These are phyloP conservation scores for Acorus calamus DNA, from an alignment of 106 monocot genomes.

Conservation along the genomic window DNA sequence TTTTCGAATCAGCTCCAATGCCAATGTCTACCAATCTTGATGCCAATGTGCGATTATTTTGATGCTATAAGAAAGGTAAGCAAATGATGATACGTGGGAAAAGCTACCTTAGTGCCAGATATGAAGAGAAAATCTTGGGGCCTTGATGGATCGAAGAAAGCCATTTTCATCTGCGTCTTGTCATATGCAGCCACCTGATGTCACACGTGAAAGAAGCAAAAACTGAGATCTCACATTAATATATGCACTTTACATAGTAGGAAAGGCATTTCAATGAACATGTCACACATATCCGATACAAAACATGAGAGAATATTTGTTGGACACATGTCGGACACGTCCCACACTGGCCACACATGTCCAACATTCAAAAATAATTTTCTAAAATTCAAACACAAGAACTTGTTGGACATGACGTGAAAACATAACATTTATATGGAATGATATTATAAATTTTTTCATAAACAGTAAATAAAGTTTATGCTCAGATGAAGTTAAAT, in stretches of 20 bases:
- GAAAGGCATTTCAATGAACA: no score
- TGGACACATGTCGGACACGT: background rate
- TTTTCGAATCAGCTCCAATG: background rate
- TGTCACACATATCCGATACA: no score
- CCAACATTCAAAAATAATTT: background rate
- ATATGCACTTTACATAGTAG: no score
- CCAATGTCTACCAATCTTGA: no score
- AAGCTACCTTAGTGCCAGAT: constrained; percentile 83
- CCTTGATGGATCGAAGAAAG: constrained; percentile 95
- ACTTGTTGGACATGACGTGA: no score
- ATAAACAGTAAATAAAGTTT: no score
- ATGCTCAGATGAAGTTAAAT: no score
- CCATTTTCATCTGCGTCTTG: constrained; percentile 71
- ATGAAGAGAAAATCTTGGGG: constrained; percentile 91
- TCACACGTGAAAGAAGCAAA: background rate
- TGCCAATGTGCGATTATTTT: no score
- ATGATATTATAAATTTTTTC: no score
- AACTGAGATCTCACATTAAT: no score
- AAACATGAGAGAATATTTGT: background rate
- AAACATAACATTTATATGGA: no score
- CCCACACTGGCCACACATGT: no score
- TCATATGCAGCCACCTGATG: constrained; percentile 96
- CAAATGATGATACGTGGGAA: background rate
- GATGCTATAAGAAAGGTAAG: background rate
- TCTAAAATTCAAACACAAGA: background rate